Percentiles rank a stretch among this genome's conserved stretches.
phyloP scores from a whole-genome alignment of 495 filamentous ascomycete genomes.

The Pseudotulostoma volvatum region DNA sequence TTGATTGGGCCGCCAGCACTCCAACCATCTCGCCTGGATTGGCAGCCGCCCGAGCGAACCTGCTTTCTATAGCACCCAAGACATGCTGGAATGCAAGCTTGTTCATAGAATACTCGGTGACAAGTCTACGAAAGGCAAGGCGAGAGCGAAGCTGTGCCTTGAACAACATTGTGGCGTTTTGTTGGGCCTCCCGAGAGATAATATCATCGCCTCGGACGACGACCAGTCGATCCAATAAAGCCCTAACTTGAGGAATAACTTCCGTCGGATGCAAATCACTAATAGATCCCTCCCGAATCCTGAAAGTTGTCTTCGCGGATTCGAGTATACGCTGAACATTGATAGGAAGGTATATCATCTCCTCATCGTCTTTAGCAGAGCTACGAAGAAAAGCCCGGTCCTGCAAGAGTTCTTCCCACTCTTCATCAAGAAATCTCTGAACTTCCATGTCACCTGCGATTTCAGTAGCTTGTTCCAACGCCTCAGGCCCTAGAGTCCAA shows the following conservation, averaged over 20 bases:
- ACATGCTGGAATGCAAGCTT: slow-evolving; percentile 88
- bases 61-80: slow-evolving; percentile 74
- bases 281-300: slow-evolving; percentile 63
- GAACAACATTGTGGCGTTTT: slow-evolving; percentile 74
- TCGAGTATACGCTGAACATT: slow-evolving; percentile 85
- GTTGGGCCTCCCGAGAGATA: slow-evolving; percentile 72
- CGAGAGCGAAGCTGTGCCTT: slow-evolving; percentile 82
- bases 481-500: slow-evolving; percentile 41
- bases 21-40: slow-evolving; percentile 97
- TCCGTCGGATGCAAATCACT: slow-evolving; percentile 86
- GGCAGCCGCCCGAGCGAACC: slow-evolving; percentile 66
- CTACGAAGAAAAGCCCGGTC: slow-evolving; percentile 63
- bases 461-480: slow-evolving; percentile 74
- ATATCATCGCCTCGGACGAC: slow-evolving; percentile 72
- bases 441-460: slow-evolving; percentile 72
- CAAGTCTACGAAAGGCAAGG: slow-evolving; percentile 80
- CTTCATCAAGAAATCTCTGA: slow-evolving; percentile 71
- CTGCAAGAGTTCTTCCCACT: slow-evolving; percentile 61
- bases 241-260: slow-evolving; percentile 66
- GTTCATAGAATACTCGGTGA: slow-evolving; percentile 66
- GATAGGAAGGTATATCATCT: slow-evolving; percentile 76
- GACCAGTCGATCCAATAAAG: slow-evolving; percentile 56
- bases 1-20: slow-evolving; percentile 92
- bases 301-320: slow-evolving; percentile 75
- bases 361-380: slow-evolving; percentile 51